These are phyloP conservation scores for Salvia miltiorrhiza DNA, from an alignment of 257 asterid species.

Conservation along the genomic window DNA sequence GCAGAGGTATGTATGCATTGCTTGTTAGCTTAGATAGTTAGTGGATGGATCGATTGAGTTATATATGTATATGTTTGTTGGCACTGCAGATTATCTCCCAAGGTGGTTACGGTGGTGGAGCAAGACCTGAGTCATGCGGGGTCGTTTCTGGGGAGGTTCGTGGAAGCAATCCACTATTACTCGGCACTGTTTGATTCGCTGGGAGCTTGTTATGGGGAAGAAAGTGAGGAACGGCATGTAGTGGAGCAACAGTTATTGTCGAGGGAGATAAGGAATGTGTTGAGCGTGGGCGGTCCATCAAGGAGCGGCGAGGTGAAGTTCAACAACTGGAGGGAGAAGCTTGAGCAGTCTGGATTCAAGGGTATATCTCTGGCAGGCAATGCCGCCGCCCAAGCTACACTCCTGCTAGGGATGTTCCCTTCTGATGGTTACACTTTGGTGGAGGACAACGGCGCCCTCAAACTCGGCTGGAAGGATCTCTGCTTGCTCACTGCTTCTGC, in stretches of 20 bases:
- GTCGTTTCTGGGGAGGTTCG: conserved; percentile 85
- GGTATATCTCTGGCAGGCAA: conserved; percentile 82
- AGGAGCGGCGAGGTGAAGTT: conserved; percentile 72
- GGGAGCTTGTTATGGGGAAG: conserved; percentile 97
- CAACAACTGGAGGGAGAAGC: conserved; percentile 92
- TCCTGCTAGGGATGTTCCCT: conserved; percentile 90
- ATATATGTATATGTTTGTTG: background rate
- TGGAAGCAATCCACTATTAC: conserved; percentile 95
- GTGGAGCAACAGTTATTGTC: conserved; percentile 93
- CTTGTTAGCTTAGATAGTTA: no score
- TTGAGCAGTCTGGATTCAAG: conserved; percentile 80
- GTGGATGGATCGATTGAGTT: no score
- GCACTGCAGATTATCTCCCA: conserved; percentile 66
- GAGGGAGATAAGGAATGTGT: conserved; percentile 78
- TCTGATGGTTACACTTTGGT: conserved; percentile 90
- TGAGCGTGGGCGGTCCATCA: conserved; percentile 79
- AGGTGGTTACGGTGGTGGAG: conserved; percentile 94
- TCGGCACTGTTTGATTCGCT: conserved; percentile 90
- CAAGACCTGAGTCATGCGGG: conserved; percentile 98
- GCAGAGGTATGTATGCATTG: conserved; percentile 53
- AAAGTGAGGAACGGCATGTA: conserved; percentile 87
- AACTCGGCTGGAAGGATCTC: conserved; percentile 98
- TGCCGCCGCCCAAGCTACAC: conserved; percentile 93
- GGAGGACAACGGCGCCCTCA: conserved; percentile 90
- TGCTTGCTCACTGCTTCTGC: conserved; percentile 98